Percentiles rank a stretch among this genome's conserved stretches.
Conservation (phyloP, 2,329 filamentous ascomycete genomes). For the Triangularia setosa region DNA sequence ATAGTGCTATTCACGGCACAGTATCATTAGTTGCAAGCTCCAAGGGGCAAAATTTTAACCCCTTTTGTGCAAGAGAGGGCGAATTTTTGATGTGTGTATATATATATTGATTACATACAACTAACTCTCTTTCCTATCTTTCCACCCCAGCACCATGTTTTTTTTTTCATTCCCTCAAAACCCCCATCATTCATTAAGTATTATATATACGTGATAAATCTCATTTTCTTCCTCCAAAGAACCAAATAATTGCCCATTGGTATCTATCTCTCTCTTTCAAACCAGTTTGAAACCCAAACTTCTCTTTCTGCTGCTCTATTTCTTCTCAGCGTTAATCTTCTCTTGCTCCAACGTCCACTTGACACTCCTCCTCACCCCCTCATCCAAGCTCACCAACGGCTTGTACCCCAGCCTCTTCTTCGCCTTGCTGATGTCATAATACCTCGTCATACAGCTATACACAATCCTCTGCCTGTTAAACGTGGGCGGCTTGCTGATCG, state of each 20-base stretch:
- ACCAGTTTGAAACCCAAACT: background rate
- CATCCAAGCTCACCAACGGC: conserved; percentile 62
- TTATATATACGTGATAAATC: background rate
- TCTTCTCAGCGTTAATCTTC: conserved; percentile 26
- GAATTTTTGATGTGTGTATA: no score
- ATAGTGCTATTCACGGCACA: no score
- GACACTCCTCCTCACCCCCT: conserved; percentile 56
- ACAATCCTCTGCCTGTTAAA: conserved; percentile 58
- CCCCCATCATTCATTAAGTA: background rate
- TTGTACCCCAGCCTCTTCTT: conserved; percentile 65
- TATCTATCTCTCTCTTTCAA: background rate
- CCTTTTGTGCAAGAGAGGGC: no score
- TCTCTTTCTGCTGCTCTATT: conserved; percentile 1
- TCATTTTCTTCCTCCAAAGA: background rate
- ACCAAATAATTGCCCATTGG: background rate
- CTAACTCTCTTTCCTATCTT: background rate
- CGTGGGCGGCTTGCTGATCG: conserved; percentile 51
- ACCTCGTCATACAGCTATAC: conserved; percentile 71
- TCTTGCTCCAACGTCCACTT: conserved; percentile 53
- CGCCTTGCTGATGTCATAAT: conserved; percentile 75
- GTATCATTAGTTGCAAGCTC: no score
- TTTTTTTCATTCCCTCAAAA: background rate
- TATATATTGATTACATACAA: background rate
- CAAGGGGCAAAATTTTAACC: no score
- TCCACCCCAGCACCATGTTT: no score